Evolutionary conservation across 1,284 basidiomycete species (phyloP), one percentile per base, ranked within the genome.

Genomic region (Boletellus deceptivus): DNA sequence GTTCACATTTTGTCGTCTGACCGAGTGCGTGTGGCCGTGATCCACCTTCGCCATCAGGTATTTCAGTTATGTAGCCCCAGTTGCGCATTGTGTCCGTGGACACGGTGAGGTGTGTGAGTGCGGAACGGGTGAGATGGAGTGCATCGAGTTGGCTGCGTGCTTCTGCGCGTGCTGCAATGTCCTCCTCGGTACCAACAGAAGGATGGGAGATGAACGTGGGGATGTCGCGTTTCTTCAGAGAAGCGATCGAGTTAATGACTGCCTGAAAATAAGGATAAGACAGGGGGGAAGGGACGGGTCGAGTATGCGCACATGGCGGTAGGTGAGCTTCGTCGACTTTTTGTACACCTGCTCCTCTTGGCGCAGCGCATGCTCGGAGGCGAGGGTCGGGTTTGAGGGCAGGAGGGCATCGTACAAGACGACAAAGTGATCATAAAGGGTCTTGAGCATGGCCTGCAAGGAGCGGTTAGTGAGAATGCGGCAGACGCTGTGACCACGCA

Each of bases 101-200:
- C 51, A 89, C 74, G 41, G 88, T 60, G 46, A 86, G 76, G 10
- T 76, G 72, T 46, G 80, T 72, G n/a, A 95, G 70, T 22, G 78
- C 62, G 3, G 72, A 57, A 4, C 70, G 69, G 0, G 84, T 82
- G 45, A 93, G 71, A n/a, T 69, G 73, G 6, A 89, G 73, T 4
- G 79, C 69, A 29, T 79, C 68, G 3, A 85, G 69, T 24, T 80
- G 74, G 54, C 85, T 86, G 35, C 76, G 78, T 9, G 77, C 74
- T 56, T 86, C 84, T 29, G 70, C 70, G 16, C 85, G 83, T 13
- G 75, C 73, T 10, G 74, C 71, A 29, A 89, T 71, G 14, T 91
- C 83, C 10, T 71, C 78, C 49, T 92, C 82, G 0, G 92, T 94
- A 4, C 94, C 93, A 24, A 94, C 81, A 4, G 91, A 93, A 1